Conservation (phyloP, 345 rosid species). For the Hibiscus syriacus region DNA sequence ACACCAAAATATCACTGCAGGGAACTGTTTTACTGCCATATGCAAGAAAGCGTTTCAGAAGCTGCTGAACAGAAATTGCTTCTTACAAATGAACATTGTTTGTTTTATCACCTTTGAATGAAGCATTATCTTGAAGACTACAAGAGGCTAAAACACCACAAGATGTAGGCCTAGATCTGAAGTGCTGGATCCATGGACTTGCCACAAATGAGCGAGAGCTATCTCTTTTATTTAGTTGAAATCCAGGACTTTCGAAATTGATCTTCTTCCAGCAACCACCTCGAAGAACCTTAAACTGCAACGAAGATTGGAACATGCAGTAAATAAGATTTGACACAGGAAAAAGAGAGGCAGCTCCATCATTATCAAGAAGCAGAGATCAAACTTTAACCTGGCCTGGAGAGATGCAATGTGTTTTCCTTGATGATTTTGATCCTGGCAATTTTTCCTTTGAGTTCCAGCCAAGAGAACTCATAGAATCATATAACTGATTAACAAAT, state of each 20-base stretch:
- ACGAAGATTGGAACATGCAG: conserved; percentile 7
- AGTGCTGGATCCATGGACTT: conserved; percentile 71
- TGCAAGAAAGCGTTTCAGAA: conserved; percentile 11
- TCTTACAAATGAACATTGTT: conserved; percentile 26
- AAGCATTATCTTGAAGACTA: conserved; percentile 15
- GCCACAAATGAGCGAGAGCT: conserved; percentile 25
- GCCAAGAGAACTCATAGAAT: conserved; percentile 35
- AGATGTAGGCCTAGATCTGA: conserved; percentile 26
- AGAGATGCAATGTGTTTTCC: conserved; percentile 19
- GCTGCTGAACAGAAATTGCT: conserved; percentile 26
- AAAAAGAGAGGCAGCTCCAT: not conserved
- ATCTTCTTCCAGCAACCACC: conserved; percentile 62
- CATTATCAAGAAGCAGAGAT: not conserved
- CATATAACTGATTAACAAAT: conserved; percentile 70
- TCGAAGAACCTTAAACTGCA: conserved; percentile 73
- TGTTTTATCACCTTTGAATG: conserved; percentile 19
- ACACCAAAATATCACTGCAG: conserved; percentile 4
- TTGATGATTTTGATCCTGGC: conserved; percentile 22
- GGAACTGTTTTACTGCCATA: conserved; percentile 36
- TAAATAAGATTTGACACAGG: not conserved
- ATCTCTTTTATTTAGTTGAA: conserved; percentile 18
- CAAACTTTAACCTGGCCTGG: conserved; percentile 53
- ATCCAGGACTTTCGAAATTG: conserved; percentile 42
- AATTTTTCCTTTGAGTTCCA: conserved; percentile 23
- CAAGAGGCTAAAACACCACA: conserved; percentile 7